phyloP scores from a whole-genome alignment of 768 basidiomycete genomes.

The Phlebiopsis flavidoalba region DNA sequence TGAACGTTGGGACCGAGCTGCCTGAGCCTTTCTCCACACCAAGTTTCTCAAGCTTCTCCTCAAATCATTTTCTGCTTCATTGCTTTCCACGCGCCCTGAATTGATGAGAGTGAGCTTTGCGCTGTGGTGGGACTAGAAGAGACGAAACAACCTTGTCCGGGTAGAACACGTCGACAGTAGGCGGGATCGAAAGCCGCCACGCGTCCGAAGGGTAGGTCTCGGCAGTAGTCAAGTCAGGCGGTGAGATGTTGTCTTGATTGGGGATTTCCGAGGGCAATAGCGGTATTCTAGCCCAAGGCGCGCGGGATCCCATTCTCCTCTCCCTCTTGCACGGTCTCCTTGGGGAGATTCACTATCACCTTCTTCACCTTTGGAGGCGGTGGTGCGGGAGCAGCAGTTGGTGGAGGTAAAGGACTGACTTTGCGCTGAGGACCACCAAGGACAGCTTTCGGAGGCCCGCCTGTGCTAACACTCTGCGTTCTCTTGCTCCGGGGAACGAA shows the following conservation, averaged over 20 bases:
- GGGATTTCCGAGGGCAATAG: constrained; percentile 34
- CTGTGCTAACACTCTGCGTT: constrained; percentile 63
- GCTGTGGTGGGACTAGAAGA: constrained; percentile 7
- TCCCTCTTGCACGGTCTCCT: constrained; percentile 45
- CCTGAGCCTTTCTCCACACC: constrained; percentile 66
- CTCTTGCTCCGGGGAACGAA: constrained; percentile 61
- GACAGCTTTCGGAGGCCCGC: constrained; percentile 85
- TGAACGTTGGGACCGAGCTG: constrained; percentile 55
- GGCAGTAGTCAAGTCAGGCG: constrained; percentile 37
- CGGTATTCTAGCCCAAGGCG: constrained; percentile 61
- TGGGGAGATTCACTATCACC: constrained; percentile 63
- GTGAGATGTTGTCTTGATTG: constrained; percentile 19
- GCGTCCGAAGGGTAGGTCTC: constrained; percentile 63
- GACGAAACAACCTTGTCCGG: constrained; percentile 62
- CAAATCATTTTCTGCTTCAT: constrained; percentile 68
- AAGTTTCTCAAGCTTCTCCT: constrained; percentile 75
- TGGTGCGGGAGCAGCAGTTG: constrained; percentile 26
- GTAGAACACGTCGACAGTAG: constrained; percentile 73
- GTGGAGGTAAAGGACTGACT: constrained; percentile 59
- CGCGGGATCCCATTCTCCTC: constrained; percentile 33
- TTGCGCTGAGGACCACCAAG: constrained; percentile 78
- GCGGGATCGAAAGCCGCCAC: constrained; percentile 53
- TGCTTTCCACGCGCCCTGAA: constrained; percentile 55
- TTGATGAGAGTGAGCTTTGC: background rate
- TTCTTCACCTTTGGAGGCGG: constrained; percentile 54